Evolutionary conservation across 176 grass and related monocot genomes (phyloP).

Genomic region (Triticum aestivum): IWGSC_CS_RefSeq_v2.1 NC_057814.1:222476233-222476732

Average conservation of each 20-base stretch:
- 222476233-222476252: neutral
- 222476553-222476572: constrained; percentile 44
- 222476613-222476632: constrained; percentile 30
- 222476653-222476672: constrained; percentile 72
- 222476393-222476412: constrained; percentile 75
- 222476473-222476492: constrained; percentile 5
- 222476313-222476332: constrained; percentile 1
- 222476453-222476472: constrained; percentile 66
- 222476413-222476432: constrained; percentile 68
- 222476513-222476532: constrained; percentile 78
- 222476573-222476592: constrained; percentile 44
- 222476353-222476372: neutral
- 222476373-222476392: constrained; percentile 71
- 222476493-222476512: constrained; percentile 56
- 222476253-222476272: neutral
- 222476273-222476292: neutral
- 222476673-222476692: neutral
- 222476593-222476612: constrained; percentile 22
- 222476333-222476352: neutral
- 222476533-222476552: constrained; percentile 59
- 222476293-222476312: neutral
- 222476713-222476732: neutral
- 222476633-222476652: constrained; percentile 56
- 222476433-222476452: constrained; percentile 37
- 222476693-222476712: neutral